These are phyloP conservation scores for Xylaria castorea DNA, from an alignment of 495 filamentous ascomycete species.

Conservation along the genomic window DNA sequence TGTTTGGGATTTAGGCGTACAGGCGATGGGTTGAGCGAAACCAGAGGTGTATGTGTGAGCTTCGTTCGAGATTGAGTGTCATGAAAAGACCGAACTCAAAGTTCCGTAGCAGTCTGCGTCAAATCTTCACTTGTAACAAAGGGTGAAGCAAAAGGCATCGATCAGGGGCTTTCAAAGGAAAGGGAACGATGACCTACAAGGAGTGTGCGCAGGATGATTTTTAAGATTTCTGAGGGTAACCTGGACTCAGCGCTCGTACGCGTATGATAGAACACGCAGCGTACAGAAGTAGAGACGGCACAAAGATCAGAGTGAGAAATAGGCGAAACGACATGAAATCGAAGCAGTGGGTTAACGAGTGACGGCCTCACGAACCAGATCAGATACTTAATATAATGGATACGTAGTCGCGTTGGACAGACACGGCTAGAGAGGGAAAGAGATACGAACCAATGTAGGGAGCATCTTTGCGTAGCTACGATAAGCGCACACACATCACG, in stretches of 20 bases:
- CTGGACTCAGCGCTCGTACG: background rate
- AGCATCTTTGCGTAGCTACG: background rate
- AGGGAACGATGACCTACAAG: slow-evolving; percentile 1
- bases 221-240: slow-evolving; percentile 20
- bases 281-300: background rate
- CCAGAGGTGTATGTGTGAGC: slow-evolving; percentile 7
- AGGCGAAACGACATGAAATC: background rate
- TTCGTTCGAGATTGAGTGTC: background rate
- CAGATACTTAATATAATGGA: background rate
- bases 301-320: background rate
- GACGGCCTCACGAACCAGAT: slow-evolving; percentile 1
- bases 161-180: background rate
- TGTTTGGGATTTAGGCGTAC: slow-evolving; percentile 20
- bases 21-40: background rate
- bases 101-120: background rate
- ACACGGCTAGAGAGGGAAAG: slow-evolving; percentile 8
- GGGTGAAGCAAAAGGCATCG: slow-evolving; percentile 3
- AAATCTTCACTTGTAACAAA: slow-evolving; percentile 14
- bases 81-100: background rate
- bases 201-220: slow-evolving; percentile 19
- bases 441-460: background rate
- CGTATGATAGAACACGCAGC: background rate
- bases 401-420: slow-evolving; percentile 7
- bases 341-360: slow-evolving; percentile 2
- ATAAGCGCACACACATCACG: background rate